These are phyloP conservation scores for Magnolia changhungtana DNA, from an alignment of 164 flowering plant genomes.

Conservation along the genomic window DNA sequence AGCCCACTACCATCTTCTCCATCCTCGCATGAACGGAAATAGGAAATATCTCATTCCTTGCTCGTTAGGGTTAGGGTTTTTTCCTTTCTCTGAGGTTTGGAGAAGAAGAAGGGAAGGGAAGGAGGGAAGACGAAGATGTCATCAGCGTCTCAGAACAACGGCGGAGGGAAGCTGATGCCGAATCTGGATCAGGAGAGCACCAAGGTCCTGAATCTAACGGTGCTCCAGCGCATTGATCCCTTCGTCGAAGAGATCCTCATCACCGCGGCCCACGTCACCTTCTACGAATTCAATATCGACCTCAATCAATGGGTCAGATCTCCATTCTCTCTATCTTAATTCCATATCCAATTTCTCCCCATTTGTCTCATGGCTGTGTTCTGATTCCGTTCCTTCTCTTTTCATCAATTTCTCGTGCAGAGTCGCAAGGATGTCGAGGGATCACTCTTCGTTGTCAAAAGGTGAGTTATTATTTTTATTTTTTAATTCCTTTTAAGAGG, in stretches of 20 bases:
- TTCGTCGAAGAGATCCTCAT: constrained; percentile 80
- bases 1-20: no score
- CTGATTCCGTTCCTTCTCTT: background rate
- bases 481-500: no score
- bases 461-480: constrained; percentile 33
- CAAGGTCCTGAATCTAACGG: constrained; percentile 80
- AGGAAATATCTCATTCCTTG: no score
- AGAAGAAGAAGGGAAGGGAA: background rate
- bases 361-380: background rate
- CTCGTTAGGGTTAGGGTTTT: background rate
- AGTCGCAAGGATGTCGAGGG: constrained; percentile 98
- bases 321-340: background rate
- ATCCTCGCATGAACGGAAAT: no score
- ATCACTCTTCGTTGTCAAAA: constrained; percentile 90
- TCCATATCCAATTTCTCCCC: background rate
- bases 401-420: constrained; percentile 36
- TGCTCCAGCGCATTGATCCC: constrained; percentile 85
- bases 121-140: constrained; percentile 2
- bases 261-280: constrained; percentile 90
- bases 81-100: background rate
- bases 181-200: constrained; percentile 84
- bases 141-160: background rate
- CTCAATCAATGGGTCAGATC: constrained; percentile 70
- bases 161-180: constrained; percentile 65
- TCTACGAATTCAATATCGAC: constrained; percentile 87